Evolutionary conservation across 371 early-diverging fungal genomes (phyloP).

Genomic region (Smittium culicis): DNA sequence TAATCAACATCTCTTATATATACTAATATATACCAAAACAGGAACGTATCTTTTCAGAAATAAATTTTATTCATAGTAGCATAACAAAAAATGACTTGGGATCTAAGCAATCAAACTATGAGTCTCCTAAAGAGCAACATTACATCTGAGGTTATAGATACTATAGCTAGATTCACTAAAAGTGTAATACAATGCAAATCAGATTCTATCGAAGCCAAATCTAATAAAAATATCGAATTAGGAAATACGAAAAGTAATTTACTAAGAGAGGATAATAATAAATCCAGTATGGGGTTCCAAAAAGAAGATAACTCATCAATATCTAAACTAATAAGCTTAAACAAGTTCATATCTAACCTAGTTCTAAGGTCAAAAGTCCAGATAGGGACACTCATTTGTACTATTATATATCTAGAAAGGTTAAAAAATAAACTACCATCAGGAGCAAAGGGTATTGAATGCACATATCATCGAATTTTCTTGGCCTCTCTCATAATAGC

Average conservation of each 20-base stretch:
- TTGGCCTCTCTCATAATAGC: constrained; percentile 61
- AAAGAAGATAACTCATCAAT: background rate
- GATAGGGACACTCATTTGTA: constrained; percentile 44
- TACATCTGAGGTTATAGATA: constrained; percentile 36
- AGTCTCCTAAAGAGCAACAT: constrained; percentile 38
- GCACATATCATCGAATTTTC: constrained; percentile 62
- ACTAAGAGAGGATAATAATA: background rate
- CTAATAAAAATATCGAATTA: constrained; percentile 13
- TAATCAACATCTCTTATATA: no score
- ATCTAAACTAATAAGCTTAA: constrained; percentile 32
- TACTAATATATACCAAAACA: no score
- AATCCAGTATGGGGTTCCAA: background rate
- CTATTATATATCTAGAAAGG: constrained; percentile 43
- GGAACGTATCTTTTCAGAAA: background rate
- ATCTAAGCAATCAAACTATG: constrained; percentile 28
- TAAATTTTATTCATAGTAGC: background rate
- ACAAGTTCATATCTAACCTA: constrained; percentile 38
- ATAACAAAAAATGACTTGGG: constrained; percentile 12
- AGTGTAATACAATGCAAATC: constrained; percentile 36
- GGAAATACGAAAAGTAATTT: background rate
- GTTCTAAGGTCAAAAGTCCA: constrained; percentile 39
- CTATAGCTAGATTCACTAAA: constrained; percentile 34
- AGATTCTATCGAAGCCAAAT: constrained; percentile 24
- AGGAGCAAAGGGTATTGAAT: constrained; percentile 49
- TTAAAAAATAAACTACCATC: constrained; percentile 36